phyloP scores from a whole-genome alignment of 192 early-diverging fungal genomes.

The Mortierella hygrophila region DNA sequence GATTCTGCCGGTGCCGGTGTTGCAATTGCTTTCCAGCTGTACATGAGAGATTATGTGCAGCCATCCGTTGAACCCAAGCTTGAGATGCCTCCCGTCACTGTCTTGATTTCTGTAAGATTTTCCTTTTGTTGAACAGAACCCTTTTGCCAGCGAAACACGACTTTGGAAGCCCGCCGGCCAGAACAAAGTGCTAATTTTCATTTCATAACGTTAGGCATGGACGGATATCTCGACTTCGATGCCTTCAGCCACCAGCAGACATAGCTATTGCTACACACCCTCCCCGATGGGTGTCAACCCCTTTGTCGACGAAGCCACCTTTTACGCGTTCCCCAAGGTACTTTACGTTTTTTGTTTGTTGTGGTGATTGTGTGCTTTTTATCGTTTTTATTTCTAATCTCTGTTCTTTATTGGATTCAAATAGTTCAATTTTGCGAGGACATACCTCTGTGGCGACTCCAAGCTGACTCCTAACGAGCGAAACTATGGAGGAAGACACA shows the following conservation, averaged over 20 bases:
- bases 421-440: conserved; percentile 46
- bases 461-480: conserved; percentile 29
- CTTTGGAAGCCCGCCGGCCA: not conserved
- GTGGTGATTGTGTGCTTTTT: not conserved
- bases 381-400: not conserved
- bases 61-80: conserved; percentile 21
- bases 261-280: conserved; percentile 47
- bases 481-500: conserved; percentile 11
- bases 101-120: conserved; percentile 41
- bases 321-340: conserved; percentile 36
- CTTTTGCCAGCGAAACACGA: not conserved
- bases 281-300: conserved; percentile 48
- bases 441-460: conserved; percentile 45
- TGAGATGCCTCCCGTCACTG: conserved; percentile 21
- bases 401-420: not conserved
- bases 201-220: conserved; percentile 23
- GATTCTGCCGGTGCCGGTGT: conserved; percentile 75
- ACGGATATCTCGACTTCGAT: conserved; percentile 50
- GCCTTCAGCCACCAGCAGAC: conserved; percentile 26
- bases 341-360: not conserved
- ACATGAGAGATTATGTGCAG: conserved; percentile 44
- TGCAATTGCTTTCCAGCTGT: conserved; percentile 35
- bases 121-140: not conserved
- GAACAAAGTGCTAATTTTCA: not conserved
- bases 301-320: conserved; percentile 15